Evolutionary conservation across 208 protist genomes (phyloP).

Genomic region (Kentomonas sorsogonicus): DNA sequence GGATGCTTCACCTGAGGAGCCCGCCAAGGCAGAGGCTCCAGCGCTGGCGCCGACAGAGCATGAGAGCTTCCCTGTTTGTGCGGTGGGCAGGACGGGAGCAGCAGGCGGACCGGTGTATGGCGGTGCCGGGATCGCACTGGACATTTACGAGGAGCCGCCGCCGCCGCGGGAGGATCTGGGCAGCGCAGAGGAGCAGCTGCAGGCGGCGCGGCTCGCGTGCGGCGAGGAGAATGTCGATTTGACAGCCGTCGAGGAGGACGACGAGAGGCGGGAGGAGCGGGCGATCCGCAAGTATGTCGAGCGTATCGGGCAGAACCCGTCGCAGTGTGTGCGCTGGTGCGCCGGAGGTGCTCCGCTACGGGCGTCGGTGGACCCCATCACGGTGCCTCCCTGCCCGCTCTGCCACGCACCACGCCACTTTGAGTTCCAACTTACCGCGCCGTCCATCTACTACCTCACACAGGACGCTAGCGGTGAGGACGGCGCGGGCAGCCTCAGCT

Average conservation of each 20-base stretch:
- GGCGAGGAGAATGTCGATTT: conserved; percentile 50
- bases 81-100: conserved; percentile 25
- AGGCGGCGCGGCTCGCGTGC: conserved; percentile 39
- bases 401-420: conserved; percentile 57
- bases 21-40: neutral
- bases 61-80: conserved; percentile 9
- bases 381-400: conserved; percentile 43
- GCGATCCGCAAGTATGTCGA: conserved; percentile 74
- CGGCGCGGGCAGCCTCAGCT: conserved; percentile 63
- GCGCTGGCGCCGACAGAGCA: conserved; percentile 1
- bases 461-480: conserved; percentile 44
- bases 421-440: conserved; percentile 81
- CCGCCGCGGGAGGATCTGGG: conserved; percentile 23
- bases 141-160: conserved; percentile 60
- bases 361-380: conserved; percentile 21
- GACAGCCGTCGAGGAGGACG: conserved; percentile 62
- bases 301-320: conserved; percentile 49
- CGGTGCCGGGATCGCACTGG: conserved; percentile 43
- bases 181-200: conserved; percentile 46
- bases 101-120: conserved; percentile 37
- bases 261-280: conserved; percentile 59
- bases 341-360: conserved; percentile 57
- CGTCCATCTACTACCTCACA: conserved; percentile 76
- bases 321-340: conserved; percentile 86
- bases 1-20: neutral